A percentile compares a stretch with the other conserved stretches of the same genome.
Conservation (phyloP, 441 rosid species). For the Gossypium davidsonii region DNA sequence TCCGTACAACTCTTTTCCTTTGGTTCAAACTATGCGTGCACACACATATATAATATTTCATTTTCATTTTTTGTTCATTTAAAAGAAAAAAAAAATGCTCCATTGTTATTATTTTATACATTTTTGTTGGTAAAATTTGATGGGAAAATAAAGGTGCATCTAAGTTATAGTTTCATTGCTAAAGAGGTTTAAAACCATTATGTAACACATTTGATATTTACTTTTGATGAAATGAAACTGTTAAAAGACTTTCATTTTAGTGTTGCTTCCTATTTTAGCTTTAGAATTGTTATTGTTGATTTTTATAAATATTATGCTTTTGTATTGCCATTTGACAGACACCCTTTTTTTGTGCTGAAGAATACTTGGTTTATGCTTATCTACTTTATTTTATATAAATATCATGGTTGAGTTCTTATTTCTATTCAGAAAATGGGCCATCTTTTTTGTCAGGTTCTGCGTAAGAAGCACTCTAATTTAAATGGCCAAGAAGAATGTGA, state of each 20-base stretch:
- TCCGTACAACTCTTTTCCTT: not conserved
- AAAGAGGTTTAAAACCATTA: not conserved
- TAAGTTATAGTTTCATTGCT: not conserved
- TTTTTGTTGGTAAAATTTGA: not conserved
- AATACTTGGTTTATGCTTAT: not conserved
- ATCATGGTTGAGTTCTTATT: not conserved
- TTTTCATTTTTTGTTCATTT: not conserved
- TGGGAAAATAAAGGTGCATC: not conserved
- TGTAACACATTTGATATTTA: not conserved
- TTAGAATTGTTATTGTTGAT: not conserved
- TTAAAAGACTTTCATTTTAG: not conserved
- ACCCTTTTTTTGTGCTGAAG: not conserved
- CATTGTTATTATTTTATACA: not conserved
- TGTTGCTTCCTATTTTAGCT: not conserved
- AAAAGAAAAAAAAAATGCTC: not conserved
- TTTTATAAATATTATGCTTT: not conserved
- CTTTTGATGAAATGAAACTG: not conserved
- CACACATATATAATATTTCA: not conserved
- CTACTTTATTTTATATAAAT: not conserved
- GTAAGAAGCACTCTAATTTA: conserved; percentile 23
- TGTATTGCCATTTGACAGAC: not conserved
- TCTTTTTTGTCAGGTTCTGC: conserved; percentile 22
- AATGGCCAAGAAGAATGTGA: conserved; percentile 36
- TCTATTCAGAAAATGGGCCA: not conserved
- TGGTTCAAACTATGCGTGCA: not conserved